Evolutionary conservation across 768 basidiomycete species (phyloP), one percentile per base, ranked within the genome.

Genomic region (Lactifluus pinguis): DNA sequence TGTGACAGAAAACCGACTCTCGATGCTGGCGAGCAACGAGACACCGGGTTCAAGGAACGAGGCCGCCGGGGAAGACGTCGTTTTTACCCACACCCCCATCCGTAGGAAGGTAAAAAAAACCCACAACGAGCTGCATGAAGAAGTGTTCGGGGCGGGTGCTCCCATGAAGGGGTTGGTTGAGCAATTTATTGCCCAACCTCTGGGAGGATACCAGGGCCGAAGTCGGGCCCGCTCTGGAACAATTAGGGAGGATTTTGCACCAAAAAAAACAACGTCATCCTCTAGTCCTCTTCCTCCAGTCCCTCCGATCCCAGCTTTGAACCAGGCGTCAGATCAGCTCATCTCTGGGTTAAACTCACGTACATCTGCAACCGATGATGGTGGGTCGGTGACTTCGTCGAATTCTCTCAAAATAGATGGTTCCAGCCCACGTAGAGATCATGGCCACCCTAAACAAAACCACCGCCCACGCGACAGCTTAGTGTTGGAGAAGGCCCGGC

Each of bases 171-270:
- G 34, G 19, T 45, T 15, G 4, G 36, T 19, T 52, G 42, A 47
- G 34, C 38, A 13, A 11, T 19, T 38, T n/a, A 41, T 13, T 7
- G 17, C 4, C 34, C 29, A 25, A 21, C 45, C 44, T 1, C 34
- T 47, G 10, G 45, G 32, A 41, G 44, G 15, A 38, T 48, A 17
- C 25, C 30, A 48, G 29, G 34, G 13, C 10, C 54, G 53, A 29
- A 29, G 45, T 42, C 69, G 66, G 34, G 57, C 64, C 32, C 62
- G 66, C 36, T 66, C 69, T 17, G 68, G 62, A 48, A 70, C 60
- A 5, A 19, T 53, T 25, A 61, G 21, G 58, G 45, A 41, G 10
- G 47, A 32, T 47, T 63, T 60, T 8, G 59, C 68, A 19, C 61
- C 63, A 41, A 70, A 61, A 49, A 48, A 14, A 49, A 11, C 32